A percentile compares a stretch with the other conserved stretches of the same genome.
These are phyloP conservation scores for Dujonia santamariae DNA, from an alignment of 1,139 yeast genomes.

Conservation along the genomic window DNA sequence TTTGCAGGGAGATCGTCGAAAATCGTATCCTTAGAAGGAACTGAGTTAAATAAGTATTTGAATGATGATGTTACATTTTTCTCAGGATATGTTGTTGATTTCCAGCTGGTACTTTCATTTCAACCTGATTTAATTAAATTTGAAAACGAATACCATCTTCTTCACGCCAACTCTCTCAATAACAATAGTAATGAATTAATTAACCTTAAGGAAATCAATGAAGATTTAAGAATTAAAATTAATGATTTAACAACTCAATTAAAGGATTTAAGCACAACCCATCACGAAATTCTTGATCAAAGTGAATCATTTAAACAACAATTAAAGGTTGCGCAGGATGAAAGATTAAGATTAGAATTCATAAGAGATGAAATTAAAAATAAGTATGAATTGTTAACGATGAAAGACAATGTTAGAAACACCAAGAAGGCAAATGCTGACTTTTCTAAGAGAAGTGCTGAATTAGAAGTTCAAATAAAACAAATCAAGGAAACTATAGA, in stretches of 20 bases:
- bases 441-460: constrained; percentile 35
- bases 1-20: constrained; percentile 17
- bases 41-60: constrained; percentile 26
- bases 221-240: constrained; percentile 30
- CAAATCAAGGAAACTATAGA: constrained; percentile 18
- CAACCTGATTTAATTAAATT: constrained; percentile 35
- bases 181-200: constrained; percentile 38
- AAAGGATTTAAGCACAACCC: constrained; percentile 32
- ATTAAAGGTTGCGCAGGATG: constrained; percentile 21
- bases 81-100: constrained; percentile 4
- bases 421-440: constrained; percentile 46
- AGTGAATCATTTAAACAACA: constrained; percentile 27
- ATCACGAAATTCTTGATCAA: constrained; percentile 38
- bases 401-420: constrained; percentile 44
- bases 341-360: constrained; percentile 17
- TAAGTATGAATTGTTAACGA: constrained; percentile 37
- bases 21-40: constrained; percentile 25
- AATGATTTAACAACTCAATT: constrained; percentile 28
- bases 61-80: constrained; percentile 21
- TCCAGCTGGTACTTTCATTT: constrained; percentile 16
- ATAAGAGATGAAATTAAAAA: constrained; percentile 21
- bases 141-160: constrained; percentile 44
- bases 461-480: constrained; percentile 33
- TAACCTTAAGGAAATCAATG: constrained; percentile 35
- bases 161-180: constrained; percentile 39